These are phyloP conservation scores for Akanthomyces dipterigenus DNA, from an alignment of 2,329 filamentous ascomycete genomes.

Conservation along the genomic window DNA sequence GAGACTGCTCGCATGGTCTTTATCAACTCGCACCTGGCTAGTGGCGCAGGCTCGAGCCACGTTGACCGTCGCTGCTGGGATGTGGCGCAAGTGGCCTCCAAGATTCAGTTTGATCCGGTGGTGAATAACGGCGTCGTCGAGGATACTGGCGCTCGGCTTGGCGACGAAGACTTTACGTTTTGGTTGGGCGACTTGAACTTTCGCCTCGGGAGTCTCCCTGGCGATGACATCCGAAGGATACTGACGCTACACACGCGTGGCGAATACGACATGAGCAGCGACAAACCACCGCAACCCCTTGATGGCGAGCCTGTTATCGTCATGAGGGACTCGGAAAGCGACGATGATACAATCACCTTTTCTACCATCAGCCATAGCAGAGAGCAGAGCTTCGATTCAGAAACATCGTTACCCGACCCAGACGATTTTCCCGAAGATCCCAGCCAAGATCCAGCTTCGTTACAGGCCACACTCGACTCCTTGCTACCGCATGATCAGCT, in stretches of 20 bases:
- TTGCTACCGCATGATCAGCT: slow-evolving; percentile 88
- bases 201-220: slow-evolving; percentile 77
- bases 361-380: slow-evolving; percentile 25
- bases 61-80: slow-evolving; percentile 89
- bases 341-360: slow-evolving; percentile 36
- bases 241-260: slow-evolving; percentile 76
- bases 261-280: slow-evolving; percentile 57
- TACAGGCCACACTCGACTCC: slow-evolving; percentile 83
- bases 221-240: slow-evolving; percentile 80
- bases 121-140: slow-evolving; percentile 56
- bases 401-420: slow-evolving; percentile 46
- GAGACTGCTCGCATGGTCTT: slow-evolving; percentile 88
- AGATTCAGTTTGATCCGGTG: slow-evolving; percentile 73
- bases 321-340: slow-evolving; percentile 36
- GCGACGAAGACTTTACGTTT: slow-evolving; percentile 88
- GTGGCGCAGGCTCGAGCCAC: slow-evolving; percentile 69
- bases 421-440: slow-evolving; percentile 63
- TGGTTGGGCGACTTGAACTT: slow-evolving; percentile 98
- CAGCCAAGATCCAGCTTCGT: slow-evolving; percentile 71
- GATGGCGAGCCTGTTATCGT: slow-evolving; percentile 47
- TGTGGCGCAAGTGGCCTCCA: slow-evolving; percentile 65
- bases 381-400: slow-evolving; percentile 33
- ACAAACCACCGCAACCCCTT: slow-evolving; percentile 29
- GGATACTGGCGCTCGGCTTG: slow-evolving; percentile 64
- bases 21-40: slow-evolving; percentile 85